These are phyloP conservation scores for Microsporum canis DNA, from an alignment of 2,329 filamentous ascomycete species.

Conservation along the genomic window DNA sequence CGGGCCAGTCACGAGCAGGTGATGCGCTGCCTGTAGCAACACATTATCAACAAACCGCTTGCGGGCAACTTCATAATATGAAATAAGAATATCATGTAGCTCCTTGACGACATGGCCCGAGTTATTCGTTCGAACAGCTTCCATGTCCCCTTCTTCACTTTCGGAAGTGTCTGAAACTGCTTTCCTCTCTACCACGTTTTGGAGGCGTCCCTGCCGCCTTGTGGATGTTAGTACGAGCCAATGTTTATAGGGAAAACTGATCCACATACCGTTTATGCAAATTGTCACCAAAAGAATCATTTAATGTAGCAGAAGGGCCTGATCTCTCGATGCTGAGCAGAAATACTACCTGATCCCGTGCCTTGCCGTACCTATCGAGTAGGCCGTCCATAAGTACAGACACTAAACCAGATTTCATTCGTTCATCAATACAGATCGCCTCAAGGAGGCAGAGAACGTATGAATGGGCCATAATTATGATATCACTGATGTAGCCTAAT, in stretches of 20 bases:
- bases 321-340: conserved; percentile 43
- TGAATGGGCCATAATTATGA: conserved; percentile 42
- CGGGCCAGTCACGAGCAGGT: conserved; percentile 42
- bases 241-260: not conserved
- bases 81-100: conserved; percentile 49
- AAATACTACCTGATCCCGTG: conserved; percentile 41
- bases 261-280: conserved; percentile 29
- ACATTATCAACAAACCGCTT: conserved; percentile 54
- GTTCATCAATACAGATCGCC: conserved; percentile 34
- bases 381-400: conserved; percentile 38
- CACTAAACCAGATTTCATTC: conserved; percentile 36
- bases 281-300: conserved; percentile 41
- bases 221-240: not conserved
- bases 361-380: conserved; percentile 35
- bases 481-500: conserved; percentile 40
- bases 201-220: not conserved
- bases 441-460: conserved; percentile 41
- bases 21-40: conserved; percentile 46
- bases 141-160: not conserved
- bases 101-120: conserved; percentile 36
- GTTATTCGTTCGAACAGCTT: conserved; percentile 23
- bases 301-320: conserved; percentile 39
- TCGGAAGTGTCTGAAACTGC: conserved; percentile 9
- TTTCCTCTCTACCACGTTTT: not conserved
- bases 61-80: conserved; percentile 52